These are phyloP conservation scores for Collariella sp. DNA, from an alignment of 495 filamentous ascomycete species.

Conservation along the genomic window DNA sequence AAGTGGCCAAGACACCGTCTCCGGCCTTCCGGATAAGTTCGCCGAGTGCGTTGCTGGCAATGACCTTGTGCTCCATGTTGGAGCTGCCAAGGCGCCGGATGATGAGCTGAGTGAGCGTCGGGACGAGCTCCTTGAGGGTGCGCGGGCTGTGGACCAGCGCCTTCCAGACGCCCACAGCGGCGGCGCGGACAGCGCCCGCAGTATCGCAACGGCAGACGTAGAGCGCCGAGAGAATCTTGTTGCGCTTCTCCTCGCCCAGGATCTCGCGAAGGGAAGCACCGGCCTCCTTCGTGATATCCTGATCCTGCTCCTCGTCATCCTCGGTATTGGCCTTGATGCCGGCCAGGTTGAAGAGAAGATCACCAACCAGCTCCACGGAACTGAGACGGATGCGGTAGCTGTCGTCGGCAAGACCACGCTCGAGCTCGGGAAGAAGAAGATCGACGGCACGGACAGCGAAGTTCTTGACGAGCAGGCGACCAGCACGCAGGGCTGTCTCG, in stretches of 20 bases:
- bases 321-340: conserved; percentile 83
- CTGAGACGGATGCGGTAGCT: conserved; percentile 94
- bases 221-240: conserved; percentile 88
- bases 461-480: conserved; percentile 92
- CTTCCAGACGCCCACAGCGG: conserved; percentile 93
- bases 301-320: conserved; percentile 58
- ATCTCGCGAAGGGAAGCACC: conserved; percentile 85
- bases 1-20: conserved; percentile 77
- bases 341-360: conserved; percentile 94
- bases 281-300: conserved; percentile 72
- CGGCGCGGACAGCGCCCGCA: conserved; percentile 79
- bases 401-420: conserved; percentile 89
- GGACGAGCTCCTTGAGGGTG: conserved; percentile 89
- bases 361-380: conserved; percentile 94
- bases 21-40: conserved; percentile 95
- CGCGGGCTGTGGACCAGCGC: conserved; percentile 86
- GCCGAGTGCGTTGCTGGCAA: conserved; percentile 92
- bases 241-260: conserved; percentile 88
- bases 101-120: conserved; percentile 86
- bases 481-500: conserved; percentile 85
- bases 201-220: conserved; percentile 99
- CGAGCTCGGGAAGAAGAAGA: conserved; percentile 84
- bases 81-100: conserved; percentile 90
- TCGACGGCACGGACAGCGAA: conserved; percentile 93
- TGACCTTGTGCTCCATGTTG: conserved; percentile 97